A percentile compares a stretch with the other conserved stretches of the same genome.
These are phyloP conservation scores for Irpex sp. DNA, from an alignment of 1,284 basidiomycete species.

Conservation along the genomic window DNA sequence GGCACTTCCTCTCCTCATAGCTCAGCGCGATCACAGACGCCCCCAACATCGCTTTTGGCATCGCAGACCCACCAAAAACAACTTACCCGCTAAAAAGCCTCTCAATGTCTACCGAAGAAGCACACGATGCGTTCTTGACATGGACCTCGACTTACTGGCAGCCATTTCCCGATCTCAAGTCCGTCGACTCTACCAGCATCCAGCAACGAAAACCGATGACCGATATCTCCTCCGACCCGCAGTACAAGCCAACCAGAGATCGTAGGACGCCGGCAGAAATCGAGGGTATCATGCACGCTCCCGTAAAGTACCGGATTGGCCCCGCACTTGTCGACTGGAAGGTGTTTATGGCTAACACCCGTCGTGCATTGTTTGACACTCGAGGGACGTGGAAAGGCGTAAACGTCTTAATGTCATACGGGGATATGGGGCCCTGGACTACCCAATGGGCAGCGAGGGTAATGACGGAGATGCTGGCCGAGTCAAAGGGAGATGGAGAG, in stretches of 20 bases:
- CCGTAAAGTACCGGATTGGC: not conserved
- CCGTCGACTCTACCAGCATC: not conserved
- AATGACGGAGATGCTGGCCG: not conserved
- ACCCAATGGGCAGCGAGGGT: conserved; percentile 11
- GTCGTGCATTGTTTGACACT: conserved; percentile 8
- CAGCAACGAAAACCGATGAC: not conserved
- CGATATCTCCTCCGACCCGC: not conserved
- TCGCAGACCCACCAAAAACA: not conserved
- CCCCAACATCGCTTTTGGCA: not conserved
- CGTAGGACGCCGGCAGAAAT: conserved; percentile 4
- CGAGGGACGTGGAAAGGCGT: conserved; percentile 8
- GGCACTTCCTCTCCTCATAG: not conserved
- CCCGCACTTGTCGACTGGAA: conserved; percentile 1
- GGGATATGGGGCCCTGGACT: conserved; percentile 9
- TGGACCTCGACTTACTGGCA: not conserved
- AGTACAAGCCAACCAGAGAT: not conserved
- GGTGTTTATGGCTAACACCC: conserved; percentile 5
- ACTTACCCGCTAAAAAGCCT: not conserved
- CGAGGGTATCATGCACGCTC: conserved; percentile 4
- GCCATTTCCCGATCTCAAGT: not conserved
- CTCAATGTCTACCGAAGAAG: not conserved
- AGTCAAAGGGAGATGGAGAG: not conserved
- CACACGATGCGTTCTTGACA: not conserved
- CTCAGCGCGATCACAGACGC: not conserved
- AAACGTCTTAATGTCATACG: conserved; percentile 11